A percentile compares a stretch with the other conserved stretches of the same genome.
Evolutionary conservation across 2,329 filamentous ascomycete genomes (phyloP).

Genomic region (Penicillium sp.): DNA sequence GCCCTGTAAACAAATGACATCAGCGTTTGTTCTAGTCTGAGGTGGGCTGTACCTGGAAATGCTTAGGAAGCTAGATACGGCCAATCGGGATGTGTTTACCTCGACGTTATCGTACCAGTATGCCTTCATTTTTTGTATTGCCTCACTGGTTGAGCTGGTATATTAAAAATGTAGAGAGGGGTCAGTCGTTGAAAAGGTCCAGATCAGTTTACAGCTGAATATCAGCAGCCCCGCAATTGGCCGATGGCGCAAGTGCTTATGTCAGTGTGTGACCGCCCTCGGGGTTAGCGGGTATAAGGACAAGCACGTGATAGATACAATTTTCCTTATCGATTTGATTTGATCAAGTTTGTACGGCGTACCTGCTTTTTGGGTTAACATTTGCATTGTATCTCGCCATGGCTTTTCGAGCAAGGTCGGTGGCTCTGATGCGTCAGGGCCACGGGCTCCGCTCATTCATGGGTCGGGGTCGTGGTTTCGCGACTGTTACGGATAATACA

Average conservation of each 20-base stretch:
- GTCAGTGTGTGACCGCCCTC: conserved; percentile 20
- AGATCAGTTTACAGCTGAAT: conserved; percentile 14
- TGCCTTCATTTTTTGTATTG: conserved; percentile 56
- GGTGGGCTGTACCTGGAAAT: conserved; percentile 2
- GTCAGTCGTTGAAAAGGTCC: neutral
- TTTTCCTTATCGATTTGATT: conserved; percentile 20
- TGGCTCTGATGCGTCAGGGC: conserved; percentile 28
- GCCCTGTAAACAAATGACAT: conserved; percentile 55
- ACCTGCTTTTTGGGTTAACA: neutral
- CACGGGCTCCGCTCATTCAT: conserved; percentile 21
- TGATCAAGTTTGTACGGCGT: neutral
- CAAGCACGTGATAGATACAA: conserved; percentile 12
- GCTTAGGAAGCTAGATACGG: neutral
- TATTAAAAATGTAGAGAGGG: neutral
- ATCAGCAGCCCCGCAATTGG: conserved; percentile 34
- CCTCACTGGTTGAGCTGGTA: neutral
- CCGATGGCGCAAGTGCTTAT: conserved; percentile 26
- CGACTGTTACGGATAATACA: conserved; percentile 38
- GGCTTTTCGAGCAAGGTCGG: conserved; percentile 36
- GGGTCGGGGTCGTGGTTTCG: conserved; percentile 32
- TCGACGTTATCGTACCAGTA: conserved; percentile 69
- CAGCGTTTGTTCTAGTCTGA: conserved; percentile 6
- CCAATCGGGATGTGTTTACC: conserved; percentile 41
- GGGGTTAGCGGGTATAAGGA: conserved; percentile 16
- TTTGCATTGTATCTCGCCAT: conserved; percentile 22